phyloP scores from a whole-genome alignment of 202 grass and related monocot species.

The Carex arenaria region DNA sequence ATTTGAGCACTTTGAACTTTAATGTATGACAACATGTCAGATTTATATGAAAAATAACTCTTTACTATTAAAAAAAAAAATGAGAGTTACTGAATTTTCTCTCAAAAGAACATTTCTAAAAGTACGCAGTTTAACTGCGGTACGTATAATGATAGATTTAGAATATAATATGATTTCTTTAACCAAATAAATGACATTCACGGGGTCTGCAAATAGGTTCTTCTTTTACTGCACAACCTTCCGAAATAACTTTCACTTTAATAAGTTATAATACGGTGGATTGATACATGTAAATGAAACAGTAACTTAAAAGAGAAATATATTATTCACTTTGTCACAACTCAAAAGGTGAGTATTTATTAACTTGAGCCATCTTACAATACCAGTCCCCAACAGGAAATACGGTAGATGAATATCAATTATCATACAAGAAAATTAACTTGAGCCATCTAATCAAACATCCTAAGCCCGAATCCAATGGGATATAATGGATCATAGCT shows the following conservation, averaged over 20 bases:
- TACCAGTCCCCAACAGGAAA: not conserved
- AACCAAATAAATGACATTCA: not conserved
- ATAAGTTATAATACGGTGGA: not conserved
- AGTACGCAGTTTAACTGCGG: not conserved
- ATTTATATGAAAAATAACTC: not conserved
- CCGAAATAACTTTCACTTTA: not conserved
- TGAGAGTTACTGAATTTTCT: not conserved
- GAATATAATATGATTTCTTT: not conserved
- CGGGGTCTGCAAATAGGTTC: not conserved
- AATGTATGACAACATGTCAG: not conserved
- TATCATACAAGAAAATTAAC: not conserved
- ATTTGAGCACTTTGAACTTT: not conserved
- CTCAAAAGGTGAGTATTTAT: not conserved
- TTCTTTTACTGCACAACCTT: not conserved
- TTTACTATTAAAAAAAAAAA: not conserved
- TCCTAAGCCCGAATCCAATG: conserved; percentile 79
- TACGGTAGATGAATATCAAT: conserved; percentile 6
- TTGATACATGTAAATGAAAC: not conserved
- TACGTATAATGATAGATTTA: not conserved
- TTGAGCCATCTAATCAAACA: conserved; percentile 23
- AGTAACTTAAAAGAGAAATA: not conserved
- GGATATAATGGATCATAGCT: conserved; percentile 70
- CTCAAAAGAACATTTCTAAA: not conserved
- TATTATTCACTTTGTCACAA: not conserved
- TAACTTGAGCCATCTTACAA: not conserved